These are phyloP conservation scores for Crithidia fasciculata DNA, from an alignment of 208 protist genomes.

Conservation along the genomic window DNA sequence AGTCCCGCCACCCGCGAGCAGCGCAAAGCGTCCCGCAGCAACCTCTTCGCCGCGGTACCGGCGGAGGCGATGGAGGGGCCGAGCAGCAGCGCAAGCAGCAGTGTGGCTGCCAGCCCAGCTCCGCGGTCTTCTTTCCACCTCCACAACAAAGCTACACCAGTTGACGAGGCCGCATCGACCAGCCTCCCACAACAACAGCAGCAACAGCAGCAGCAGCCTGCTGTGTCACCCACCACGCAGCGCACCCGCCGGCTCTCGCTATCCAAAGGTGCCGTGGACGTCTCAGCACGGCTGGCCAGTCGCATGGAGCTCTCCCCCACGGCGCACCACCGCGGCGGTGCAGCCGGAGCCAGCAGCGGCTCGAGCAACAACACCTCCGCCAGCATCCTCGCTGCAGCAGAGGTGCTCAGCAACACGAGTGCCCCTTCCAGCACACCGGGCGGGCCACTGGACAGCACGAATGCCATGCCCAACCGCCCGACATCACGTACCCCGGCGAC, in stretches of 20 bases:
- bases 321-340: constrained; percentile 11
- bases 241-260: constrained; percentile 27
- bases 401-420: constrained; percentile 3
- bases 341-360: neutral
- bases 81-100: neutral
- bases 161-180: too few species aligned
- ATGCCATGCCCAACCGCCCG: neutral
- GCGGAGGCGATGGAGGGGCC: neutral
- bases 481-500: constrained; percentile 3
- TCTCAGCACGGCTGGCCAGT: constrained; percentile 11
- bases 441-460: neutral
- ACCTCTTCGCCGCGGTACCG: neutral
- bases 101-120: neutral
- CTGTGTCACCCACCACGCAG: neutral
- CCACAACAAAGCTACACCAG: neutral
- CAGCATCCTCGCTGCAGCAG: neutral
- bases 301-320: constrained; percentile 13
- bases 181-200: too few species aligned
- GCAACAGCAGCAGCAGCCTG: neutral
- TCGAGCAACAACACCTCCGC: constrained; percentile 20
- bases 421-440: neutral
- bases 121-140: neutral
- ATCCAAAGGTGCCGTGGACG: constrained; percentile 21
- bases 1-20: neutral
- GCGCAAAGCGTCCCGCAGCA: neutral